Evolutionary conservation across 1,139 yeast species (phyloP), one percentile per base, ranked within the genome.

Genomic region (Hyphopichia wangnamkhiaoensis): DNA sequence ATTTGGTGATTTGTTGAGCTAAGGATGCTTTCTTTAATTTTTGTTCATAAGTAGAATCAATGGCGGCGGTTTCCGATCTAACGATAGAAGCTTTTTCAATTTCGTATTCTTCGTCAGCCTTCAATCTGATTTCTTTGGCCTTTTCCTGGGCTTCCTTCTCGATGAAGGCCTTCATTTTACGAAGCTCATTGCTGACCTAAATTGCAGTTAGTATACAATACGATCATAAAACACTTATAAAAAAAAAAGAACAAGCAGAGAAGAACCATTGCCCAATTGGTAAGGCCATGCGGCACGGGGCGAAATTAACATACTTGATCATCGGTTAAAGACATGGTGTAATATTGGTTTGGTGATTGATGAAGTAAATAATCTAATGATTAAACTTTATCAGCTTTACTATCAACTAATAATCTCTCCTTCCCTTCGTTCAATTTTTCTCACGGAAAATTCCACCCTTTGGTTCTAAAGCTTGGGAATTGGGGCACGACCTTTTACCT

Each of bases 101-200:
- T 67, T 94, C 98, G 63, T 93, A 94, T 68, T 94, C 99, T 68
- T 94, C 98, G 62, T 94, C 96, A 31, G 98, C 96, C 75, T 93
- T 94, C 59, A 93, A 76, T 63, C 78, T 84, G 59, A 94, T 90
- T 67, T 94, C 99, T 67, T 87, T 88, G 49, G 98, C 97, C 74
- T 94, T 94, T 68, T 94, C 99, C 58, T 91, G 95, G 28, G 98
- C 98, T 73, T 94, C 99, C 79, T 91, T 91, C 72, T 85, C 88
- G 76, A 94, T 94, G 82, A 93, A 94, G 63, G 95, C 93, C 64
- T 93, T 96, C 97, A 94, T 93, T 76, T 93, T 93, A 67, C 84
- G 83, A 68, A 93, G 89, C 74, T 93, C 98, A 53, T 90, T 88
- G 60, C 85, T 90, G 55, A 90, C 98, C 93, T 90, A 61, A 32